phyloP scores from a whole-genome alignment of 495 filamentous ascomycete genomes.

The Neurospora sp. region DNA sequence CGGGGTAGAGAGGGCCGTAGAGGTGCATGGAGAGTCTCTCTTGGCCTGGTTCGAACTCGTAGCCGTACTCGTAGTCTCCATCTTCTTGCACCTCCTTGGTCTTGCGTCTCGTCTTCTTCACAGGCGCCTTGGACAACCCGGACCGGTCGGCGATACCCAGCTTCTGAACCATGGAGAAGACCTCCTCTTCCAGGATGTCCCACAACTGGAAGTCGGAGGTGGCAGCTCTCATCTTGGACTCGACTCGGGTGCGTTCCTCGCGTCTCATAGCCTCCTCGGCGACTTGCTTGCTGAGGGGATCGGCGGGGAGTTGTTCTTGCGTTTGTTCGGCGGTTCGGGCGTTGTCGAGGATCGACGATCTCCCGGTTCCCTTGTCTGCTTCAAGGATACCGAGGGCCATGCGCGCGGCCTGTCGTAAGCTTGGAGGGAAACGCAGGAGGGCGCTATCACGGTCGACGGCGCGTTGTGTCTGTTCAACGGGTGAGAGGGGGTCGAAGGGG shows the following conservation, averaged over 20 bases:
- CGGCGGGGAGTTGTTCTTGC: not conserved
- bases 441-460: constrained; percentile 23
- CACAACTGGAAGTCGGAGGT: constrained; percentile 60
- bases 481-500: constrained; percentile 8
- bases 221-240: constrained; percentile 36
- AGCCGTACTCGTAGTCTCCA: not conserved
- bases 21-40: constrained; percentile 39
- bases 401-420: constrained; percentile 29
- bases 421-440: constrained; percentile 30
- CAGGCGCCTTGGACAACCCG: not conserved
- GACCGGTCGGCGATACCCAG: constrained; percentile 18
- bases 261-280: constrained; percentile 28
- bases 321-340: not conserved
- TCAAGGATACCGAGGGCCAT: constrained; percentile 24
- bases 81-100: constrained; percentile 4
- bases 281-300: constrained; percentile 9
- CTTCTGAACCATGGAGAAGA: constrained; percentile 52
- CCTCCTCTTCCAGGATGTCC: constrained; percentile 57
- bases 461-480: constrained; percentile 4
- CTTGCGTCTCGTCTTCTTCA: not conserved
- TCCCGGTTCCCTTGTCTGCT: constrained; percentile 1
- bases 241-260: constrained; percentile 35
- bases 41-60: not conserved
- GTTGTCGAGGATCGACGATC: not conserved
- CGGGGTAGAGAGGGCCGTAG: constrained; percentile 58